Evolutionary conservation across 139 green algal genomes (phyloP), one percentile per base, ranked within the genome.

Genomic region (Picochlorum sp.): DNA sequence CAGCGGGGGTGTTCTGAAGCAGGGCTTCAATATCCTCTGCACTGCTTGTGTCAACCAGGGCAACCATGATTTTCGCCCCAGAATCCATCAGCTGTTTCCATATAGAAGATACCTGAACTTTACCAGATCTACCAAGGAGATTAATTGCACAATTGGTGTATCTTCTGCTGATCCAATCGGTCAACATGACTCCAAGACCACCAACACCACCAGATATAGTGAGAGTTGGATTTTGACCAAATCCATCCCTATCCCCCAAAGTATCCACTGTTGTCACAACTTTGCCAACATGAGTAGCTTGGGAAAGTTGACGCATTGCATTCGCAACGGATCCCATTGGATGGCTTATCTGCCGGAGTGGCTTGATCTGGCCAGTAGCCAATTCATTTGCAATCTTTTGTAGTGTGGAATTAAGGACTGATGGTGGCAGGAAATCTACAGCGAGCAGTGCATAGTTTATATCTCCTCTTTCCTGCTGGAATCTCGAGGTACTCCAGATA

Each of bases 221-320:
- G 10, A 51, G 47, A 49, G 68, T 52, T 23, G 41, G 20, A 21
- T 20, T 15, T 16, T 13, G 23, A 21, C 10, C 18, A 18, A 34
- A n/a, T 18, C 15, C 13, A 37, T 20, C 21, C 13, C 15, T 4
- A 37, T 20, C 21, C 13, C 15, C 20, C 20, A 34, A 11, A 34
- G 20, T 30, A 60, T 18, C 47, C 16, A n/a, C 4, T 26, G 60
- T 18, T 44, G 37, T 24, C 13, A 92, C 80, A 44, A 94, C 76
- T 78, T 94, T 94, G 73, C 86, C 86, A 26, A 90, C 75, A 61
- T 91, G 83, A 0, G 71, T 68, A 2, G 85, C 83, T 66, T 86
- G 79, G 3, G 81, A 82, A 70, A 94, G 81, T 71, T 90, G 81
- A 4, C 86, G 77, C 57, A 94, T 68, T 8, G 86, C 86, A 24